These are phyloP conservation scores for Didymella sp. DNA, from an alignment of 2,329 filamentous ascomycete species.

Conservation along the genomic window DNA sequence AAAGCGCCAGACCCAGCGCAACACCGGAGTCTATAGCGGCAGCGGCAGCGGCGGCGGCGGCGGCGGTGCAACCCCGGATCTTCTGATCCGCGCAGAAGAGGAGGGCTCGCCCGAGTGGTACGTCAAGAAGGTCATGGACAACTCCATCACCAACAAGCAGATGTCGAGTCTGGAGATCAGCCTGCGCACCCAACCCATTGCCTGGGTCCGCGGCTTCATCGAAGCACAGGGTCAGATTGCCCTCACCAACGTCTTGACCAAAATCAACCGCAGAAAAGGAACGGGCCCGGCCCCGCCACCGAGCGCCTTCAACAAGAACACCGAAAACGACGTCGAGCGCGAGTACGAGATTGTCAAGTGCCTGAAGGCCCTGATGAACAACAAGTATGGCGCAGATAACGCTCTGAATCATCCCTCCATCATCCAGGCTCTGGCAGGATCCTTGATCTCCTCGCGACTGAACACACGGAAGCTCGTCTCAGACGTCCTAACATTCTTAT, in stretches of 20 bases:
- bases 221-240: constrained; percentile 97
- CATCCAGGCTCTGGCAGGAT: constrained; percentile 84
- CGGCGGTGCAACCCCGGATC: constrained; percentile 64
- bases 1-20: constrained; percentile 75
- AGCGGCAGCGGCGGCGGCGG: constrained; percentile 55
- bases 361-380: constrained; percentile 97
- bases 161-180: constrained; percentile 94
- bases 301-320: constrained; percentile 56
- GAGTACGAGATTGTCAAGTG: constrained; percentile 99
- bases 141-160: constrained; percentile 88
- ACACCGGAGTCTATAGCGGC: constrained; percentile 55
- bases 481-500: constrained; percentile 94
- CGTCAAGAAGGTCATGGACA: constrained; percentile 95
- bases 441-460: constrained; percentile 84
- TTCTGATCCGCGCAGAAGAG: constrained; percentile 83
- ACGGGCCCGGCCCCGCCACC: constrained; percentile 72
- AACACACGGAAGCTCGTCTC: constrained; percentile 94
- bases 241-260: constrained; percentile 88
- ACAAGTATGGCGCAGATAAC: constrained; percentile 98
- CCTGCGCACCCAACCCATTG: constrained; percentile 92
- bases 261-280: constrained; percentile 88
- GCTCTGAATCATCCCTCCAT: constrained; percentile 89
- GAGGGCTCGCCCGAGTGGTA: constrained; percentile 99
- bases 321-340: constrained; percentile 82
- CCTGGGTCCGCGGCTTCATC: constrained; percentile 94